Evolutionary conservation across 169 alveolate genomes (phyloP).

Genomic region (Cystoisospora suis): DNA sequence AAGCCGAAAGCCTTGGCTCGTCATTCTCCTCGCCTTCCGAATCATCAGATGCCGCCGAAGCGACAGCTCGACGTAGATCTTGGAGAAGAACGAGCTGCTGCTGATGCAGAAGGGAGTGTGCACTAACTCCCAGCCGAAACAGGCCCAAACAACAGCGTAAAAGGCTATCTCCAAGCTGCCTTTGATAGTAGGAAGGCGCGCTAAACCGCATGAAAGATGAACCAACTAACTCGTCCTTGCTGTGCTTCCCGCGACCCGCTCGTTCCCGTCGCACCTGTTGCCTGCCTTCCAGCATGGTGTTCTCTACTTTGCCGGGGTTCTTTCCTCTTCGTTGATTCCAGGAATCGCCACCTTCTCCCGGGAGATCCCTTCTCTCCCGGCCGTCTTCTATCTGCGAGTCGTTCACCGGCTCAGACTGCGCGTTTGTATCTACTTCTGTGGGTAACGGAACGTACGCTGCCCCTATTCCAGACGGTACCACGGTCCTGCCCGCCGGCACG

Average conservation of each 20-base stretch:
- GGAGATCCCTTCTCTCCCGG: too few species aligned
- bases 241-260: neutral
- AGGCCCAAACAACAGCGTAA: neutral
- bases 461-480: neutral
- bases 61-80: neutral
- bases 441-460: neutral
- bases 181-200: neutral
- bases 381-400: too few species aligned
- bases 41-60: neutral
- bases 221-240: neutral
- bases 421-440: neutral
- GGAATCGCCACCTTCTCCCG: too few species aligned
- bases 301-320: too few species aligned
- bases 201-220: neutral
- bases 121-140: neutral
- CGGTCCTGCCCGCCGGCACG: too few species aligned
- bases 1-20: too few species aligned
- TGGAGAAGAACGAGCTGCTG: neutral
- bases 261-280: neutral
- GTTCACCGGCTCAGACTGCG: neutral
- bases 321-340: too few species aligned
- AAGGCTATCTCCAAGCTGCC: constrained; percentile 7
- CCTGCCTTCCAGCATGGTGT: neutral
- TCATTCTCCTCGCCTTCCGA: too few species aligned
- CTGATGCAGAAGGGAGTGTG: neutral